A percentile compares a stretch with the other conserved stretches of the same genome.
Conservation (phyloP, 768 basidiomycete genomes). For the Boletus insuetus region DNA sequence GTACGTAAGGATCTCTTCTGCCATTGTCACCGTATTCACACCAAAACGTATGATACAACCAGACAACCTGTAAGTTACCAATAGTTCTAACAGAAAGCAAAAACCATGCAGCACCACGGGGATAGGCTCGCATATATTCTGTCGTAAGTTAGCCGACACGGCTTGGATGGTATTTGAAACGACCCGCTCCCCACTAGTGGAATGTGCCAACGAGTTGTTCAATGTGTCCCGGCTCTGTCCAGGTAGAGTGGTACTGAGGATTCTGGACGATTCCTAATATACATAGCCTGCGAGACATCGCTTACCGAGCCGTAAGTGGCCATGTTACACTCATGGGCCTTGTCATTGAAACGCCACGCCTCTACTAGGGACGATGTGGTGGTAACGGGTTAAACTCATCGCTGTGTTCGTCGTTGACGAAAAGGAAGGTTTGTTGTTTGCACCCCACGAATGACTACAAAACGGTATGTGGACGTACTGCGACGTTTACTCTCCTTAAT, state of each 20-base stretch:
- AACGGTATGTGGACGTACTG: conserved; percentile 56
- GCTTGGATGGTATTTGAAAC: neutral
- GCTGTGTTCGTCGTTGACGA: conserved; percentile 1
- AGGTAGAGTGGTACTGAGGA: conserved; percentile 38
- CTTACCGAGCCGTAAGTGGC: conserved; percentile 70
- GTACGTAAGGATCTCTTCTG: conserved; percentile 44
- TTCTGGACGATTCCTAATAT: conserved; percentile 1
- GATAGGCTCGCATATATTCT: conserved; percentile 84
- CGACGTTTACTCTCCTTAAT: conserved; percentile 1
- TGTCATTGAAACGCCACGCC: neutral
- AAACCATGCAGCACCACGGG: neutral
- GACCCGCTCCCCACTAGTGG: conserved; percentile 44
- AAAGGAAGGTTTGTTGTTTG: conserved; percentile 66
- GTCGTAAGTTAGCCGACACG: conserved; percentile 43
- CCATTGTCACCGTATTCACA: conserved; percentile 1
- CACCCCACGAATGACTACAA: conserved; percentile 91
- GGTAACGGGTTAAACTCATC: conserved; percentile 32
- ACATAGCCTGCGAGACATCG: conserved; percentile 75
- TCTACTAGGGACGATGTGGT: conserved; percentile 51
- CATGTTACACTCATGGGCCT: neutral
- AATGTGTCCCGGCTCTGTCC: conserved; percentile 76
- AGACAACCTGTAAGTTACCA: conserved; percentile 55
- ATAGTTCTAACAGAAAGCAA: neutral
- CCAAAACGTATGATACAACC: conserved; percentile 11
- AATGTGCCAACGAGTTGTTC: conserved; percentile 84